Percentiles rank a stretch among this genome's conserved stretches.
phyloP scores from a whole-genome alignment of 192 early-diverging fungal species.

The Obelidium mucronatum region DNA sequence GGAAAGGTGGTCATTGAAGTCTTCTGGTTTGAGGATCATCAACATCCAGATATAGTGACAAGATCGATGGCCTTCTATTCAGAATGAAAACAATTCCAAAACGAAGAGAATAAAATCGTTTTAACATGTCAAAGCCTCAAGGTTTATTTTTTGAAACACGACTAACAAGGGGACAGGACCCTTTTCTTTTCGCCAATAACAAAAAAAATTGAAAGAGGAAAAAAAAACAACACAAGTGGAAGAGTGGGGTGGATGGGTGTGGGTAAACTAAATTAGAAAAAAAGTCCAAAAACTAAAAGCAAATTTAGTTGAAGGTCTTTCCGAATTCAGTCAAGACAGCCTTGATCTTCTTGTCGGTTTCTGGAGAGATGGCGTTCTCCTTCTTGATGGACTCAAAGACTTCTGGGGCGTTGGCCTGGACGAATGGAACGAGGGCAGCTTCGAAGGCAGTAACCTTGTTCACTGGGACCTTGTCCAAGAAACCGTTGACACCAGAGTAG shows the following conservation, averaged over 20 bases:
- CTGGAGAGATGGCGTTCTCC: slow-evolving; percentile 86
- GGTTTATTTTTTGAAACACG: too few species aligned
- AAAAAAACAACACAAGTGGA: too few species aligned
- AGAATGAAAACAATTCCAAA: too few species aligned
- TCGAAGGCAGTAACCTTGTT: slow-evolving; percentile 95
- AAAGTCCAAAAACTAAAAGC: too few species aligned
- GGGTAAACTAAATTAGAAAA: too few species aligned
- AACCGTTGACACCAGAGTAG: slow-evolving; percentile 99
- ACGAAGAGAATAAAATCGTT: too few species aligned
- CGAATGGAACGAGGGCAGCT: slow-evolving; percentile 84
- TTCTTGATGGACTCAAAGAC: slow-evolving; percentile 90
- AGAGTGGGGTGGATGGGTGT: too few species aligned
- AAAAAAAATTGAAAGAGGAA: not conserved
- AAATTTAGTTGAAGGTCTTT: slow-evolving; percentile 48
- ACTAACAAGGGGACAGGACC: not conserved
- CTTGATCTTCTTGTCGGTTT: slow-evolving; percentile 93
- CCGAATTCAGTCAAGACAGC: slow-evolving; percentile 67
- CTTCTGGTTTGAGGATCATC: slow-evolving; percentile 1
- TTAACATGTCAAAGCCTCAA: too few species aligned
- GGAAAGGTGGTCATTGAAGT: not conserved
- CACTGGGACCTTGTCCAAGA: slow-evolving; percentile 98
- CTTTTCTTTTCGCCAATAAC: not conserved
- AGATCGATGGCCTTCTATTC: slow-evolving; percentile 2
- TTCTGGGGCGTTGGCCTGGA: slow-evolving; percentile 88
- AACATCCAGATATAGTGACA: not conserved